Percentiles rank a stretch among this genome's conserved stretches.
phyloP scores from a whole-genome alignment of 2,329 filamentous ascomycete species.

The Tolypocladium tundrense region DNA sequence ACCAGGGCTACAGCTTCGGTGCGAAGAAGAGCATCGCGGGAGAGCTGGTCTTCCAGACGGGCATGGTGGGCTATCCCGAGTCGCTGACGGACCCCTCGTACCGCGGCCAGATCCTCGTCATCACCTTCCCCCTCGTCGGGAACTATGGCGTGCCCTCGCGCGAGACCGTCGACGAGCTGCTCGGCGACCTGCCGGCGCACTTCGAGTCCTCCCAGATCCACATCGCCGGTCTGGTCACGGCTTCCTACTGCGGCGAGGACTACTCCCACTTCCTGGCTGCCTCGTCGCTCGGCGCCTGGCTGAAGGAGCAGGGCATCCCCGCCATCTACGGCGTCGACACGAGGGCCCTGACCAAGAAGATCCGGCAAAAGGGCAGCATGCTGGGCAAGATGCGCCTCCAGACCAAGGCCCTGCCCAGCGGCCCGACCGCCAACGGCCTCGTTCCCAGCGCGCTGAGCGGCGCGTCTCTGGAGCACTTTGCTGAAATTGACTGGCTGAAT shows the following conservation, averaged over 20 bases:
- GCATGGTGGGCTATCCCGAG: slow-evolving; percentile 98
- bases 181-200: slow-evolving; percentile 78
- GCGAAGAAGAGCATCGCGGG: slow-evolving; percentile 89
- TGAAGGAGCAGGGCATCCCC: slow-evolving; percentile 90
- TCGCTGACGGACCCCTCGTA: slow-evolving; percentile 82
- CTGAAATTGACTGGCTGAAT: slow-evolving; percentile 78
- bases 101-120: slow-evolving; percentile 86
- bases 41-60: slow-evolving; percentile 98
- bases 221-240: slow-evolving; percentile 81
- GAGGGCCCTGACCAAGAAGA: slow-evolving; percentile 83
- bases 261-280: slow-evolving; percentile 89
- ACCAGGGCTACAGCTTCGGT: slow-evolving; percentile 94
- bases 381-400: slow-evolving; percentile 79
- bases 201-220: slow-evolving; percentile 93
- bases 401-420: slow-evolving; percentile 35
- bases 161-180: slow-evolving; percentile 72
- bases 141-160: slow-evolving; percentile 95
- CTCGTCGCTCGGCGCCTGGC: slow-evolving; percentile 86
- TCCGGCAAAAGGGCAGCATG: slow-evolving; percentile 92
- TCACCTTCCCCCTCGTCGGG: slow-evolving; percentile 90
- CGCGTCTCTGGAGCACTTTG: slow-evolving; percentile 44
- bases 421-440: slow-evolving; percentile 26
- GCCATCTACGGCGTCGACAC: slow-evolving; percentile 96
- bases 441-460: slow-evolving; percentile 21
- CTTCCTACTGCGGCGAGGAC: slow-evolving; percentile 87